Evolutionary conservation across 2,329 filamentous ascomycete genomes (phyloP).

Genomic region (Sclerotinia glacialis): DNA sequence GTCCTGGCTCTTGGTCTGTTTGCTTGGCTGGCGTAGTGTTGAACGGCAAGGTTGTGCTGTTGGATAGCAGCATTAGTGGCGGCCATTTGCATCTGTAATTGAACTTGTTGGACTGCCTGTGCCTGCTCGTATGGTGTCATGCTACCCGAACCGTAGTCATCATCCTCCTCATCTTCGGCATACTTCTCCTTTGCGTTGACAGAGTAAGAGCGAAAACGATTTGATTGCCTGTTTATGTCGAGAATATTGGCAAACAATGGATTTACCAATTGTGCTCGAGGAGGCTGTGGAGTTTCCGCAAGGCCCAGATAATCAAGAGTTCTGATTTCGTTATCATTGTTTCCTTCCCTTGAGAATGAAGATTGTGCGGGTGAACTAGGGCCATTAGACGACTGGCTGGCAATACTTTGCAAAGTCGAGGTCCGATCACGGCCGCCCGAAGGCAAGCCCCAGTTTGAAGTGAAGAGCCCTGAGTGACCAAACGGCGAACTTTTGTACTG

Average conservation of each 20-base stretch:
- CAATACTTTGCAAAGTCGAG: conserved; percentile 76
- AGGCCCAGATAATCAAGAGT: conserved; percentile 95
- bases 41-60: conserved; percentile 88
- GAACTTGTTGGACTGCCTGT: conserved; percentile 50
- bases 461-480: conserved; percentile 77
- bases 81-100: conserved; percentile 60
- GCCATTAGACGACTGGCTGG: conserved; percentile 87
- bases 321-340: conserved; percentile 82
- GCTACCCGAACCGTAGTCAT: conserved; percentile 54
- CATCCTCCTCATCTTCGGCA: conserved; percentile 80
- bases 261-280: conserved; percentile 68
- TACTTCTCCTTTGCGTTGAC: conserved; percentile 99
- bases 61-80: conserved; percentile 71
- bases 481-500: conserved; percentile 71
- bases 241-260: conserved; percentile 69
- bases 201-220: conserved; percentile 92
- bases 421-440: conserved; percentile 75
- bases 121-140: conserved; percentile 51
- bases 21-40: conserved; percentile 84
- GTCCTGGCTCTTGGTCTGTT: conserved; percentile 87
- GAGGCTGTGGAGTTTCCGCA: conserved; percentile 85
- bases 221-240: conserved; percentile 60
- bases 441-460: conserved; percentile 71
- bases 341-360: conserved; percentile 79
- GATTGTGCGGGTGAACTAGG: conserved; percentile 85